Base-by-base conservation (phyloP, 106 monocot genomes). In the Allium fistulosum region DNA sequence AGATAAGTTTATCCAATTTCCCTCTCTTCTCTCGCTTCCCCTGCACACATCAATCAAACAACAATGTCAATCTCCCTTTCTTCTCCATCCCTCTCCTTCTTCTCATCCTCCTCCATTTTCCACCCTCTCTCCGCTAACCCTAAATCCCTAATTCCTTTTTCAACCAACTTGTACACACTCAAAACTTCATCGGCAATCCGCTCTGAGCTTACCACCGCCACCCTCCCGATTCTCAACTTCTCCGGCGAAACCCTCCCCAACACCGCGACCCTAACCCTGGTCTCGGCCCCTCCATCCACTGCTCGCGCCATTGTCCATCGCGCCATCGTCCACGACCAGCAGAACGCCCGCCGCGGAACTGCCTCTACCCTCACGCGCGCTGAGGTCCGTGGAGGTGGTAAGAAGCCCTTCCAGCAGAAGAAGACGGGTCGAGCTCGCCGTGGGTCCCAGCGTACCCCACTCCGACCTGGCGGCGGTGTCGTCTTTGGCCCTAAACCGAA, bases 401-500 rank as follows among this genome's bases (percentile, higher is more conserved):
- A 57, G 79, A 97, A 97, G 71, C 96, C 96, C 56, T 97, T 82
- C 77, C 82, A 79, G 57, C 92, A 97, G 78, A 97, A 97, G 80
- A 92, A 86, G 78, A 86, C 85, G 6, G 96, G 88, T 37, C 62
- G 76, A 7, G 96, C 96, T 62, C 92, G 92, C 64, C 83, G 86
- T 9, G 96, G 92, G 14, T 87, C 88, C 68, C 86, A 89, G 80
- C 80, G 96, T 12, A 92, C 92, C 59, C 92, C 92, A 8, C 92
- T 97, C 59, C 92, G 96, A 7, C 96, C 88, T 49, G 96, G 92
- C 11, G 96, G 96, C 4, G 96, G 96, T n/a, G 86, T 97, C 79
- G 51, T 92, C 65, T 92, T 92, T 70, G 96, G 88, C 47, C 96
- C 92, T 63, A 88, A 89, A 70, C 96, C 96, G 37, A 81, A 81